Conservation (phyloP, 805 yeast genomes). For the Clavispora vitiphila region DNA sequence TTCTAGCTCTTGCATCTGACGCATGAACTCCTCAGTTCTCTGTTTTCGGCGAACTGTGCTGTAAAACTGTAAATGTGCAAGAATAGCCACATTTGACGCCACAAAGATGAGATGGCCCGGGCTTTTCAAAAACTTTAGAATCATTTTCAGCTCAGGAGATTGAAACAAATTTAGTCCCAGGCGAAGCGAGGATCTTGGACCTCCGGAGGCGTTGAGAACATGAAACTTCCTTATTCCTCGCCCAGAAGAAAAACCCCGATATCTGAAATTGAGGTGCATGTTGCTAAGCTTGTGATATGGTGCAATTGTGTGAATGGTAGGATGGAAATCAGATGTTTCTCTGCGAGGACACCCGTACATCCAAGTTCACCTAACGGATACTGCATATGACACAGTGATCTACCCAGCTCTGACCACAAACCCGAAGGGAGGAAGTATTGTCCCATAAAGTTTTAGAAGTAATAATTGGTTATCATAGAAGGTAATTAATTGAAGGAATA, state of each 20-base stretch:
- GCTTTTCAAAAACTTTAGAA: conserved; percentile 11
- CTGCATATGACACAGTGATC: no score
- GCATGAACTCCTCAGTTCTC: conserved; percentile 5
- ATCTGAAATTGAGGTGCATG: neutral
- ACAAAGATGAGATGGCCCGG: conserved; percentile 15
- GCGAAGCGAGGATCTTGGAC: conserved; percentile 1
- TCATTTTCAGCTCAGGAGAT: conserved; percentile 9
- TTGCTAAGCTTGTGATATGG: neutral
- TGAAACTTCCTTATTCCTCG: neutral
- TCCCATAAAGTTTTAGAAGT: no score
- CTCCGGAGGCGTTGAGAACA: neutral
- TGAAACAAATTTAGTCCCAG: conserved; percentile 3
- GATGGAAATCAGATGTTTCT: neutral
- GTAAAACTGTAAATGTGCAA: conserved; percentile 11
- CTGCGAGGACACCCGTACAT: neutral
- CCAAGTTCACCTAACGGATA: no score
- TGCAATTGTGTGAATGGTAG: neutral
- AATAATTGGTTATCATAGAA: no score
- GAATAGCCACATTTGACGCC: conserved; percentile 14
- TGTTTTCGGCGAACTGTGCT: conserved; percentile 7
- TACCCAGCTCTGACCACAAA: neutral
- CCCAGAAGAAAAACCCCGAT: neutral
- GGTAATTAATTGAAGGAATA: no score
- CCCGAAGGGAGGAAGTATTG: neutral
- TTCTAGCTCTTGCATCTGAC: conserved; percentile 11